Evolutionary conservation across 139 green algal genomes (phyloP).

Genomic region (Astrephomene gubernaculifera): DNA sequence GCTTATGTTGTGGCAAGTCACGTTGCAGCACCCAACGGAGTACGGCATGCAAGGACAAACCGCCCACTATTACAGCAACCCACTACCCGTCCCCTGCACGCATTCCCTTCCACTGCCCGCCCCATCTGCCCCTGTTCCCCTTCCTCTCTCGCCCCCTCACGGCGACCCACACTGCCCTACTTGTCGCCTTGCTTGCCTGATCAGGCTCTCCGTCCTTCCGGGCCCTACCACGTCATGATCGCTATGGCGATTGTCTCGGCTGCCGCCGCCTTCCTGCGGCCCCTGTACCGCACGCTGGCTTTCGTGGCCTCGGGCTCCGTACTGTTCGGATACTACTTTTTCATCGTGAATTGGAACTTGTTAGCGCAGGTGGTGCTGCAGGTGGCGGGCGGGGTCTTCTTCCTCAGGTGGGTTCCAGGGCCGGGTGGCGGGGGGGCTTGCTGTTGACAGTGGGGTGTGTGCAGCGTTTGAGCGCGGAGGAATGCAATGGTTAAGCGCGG

Average conservation of each 20-base stretch:
- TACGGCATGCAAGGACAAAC: too few species aligned
- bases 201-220: constrained; percentile 52
- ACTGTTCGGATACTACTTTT: constrained; percentile 63
- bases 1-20: too few species aligned
- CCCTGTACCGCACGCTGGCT: constrained; percentile 67
- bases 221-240: constrained; percentile 49
- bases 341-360: constrained; percentile 73
- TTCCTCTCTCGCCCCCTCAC: too few species aligned
- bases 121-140: too few species aligned
- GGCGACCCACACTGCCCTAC: too few species aligned
- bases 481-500: too few species aligned
- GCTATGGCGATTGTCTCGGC: constrained; percentile 50
- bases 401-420: constrained; percentile 70
- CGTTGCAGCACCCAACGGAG: too few species aligned
- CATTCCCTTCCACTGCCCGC: too few species aligned
- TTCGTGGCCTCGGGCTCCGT: constrained; percentile 66
- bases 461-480: too few species aligned
- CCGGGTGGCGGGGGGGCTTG: neutral
- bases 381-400: constrained; percentile 67
- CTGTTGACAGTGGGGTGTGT: too few species aligned
- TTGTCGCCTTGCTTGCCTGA: neutral
- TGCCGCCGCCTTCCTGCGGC: constrained; percentile 73
- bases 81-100: too few species aligned
- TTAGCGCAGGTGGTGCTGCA: constrained; percentile 75
- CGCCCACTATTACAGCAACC: too few species aligned